Evolutionary conservation across 2,329 filamentous ascomycete species (phyloP).

Genomic region (Colletotrichum sp.): DNA sequence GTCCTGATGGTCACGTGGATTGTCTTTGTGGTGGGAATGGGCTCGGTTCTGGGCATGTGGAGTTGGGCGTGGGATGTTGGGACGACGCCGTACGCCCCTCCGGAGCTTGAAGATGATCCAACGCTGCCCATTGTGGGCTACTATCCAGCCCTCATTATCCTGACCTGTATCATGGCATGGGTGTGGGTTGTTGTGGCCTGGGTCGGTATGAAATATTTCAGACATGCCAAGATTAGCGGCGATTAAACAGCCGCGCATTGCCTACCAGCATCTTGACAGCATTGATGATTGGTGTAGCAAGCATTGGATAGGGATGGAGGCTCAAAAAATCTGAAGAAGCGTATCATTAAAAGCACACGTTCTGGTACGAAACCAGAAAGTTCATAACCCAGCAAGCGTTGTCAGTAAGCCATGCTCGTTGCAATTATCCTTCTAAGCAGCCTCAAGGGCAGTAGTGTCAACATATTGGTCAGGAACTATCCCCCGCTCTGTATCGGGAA

Average conservation of each 20-base stretch:
- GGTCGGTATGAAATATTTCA: conserved; percentile 99
- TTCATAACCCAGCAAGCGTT: not conserved
- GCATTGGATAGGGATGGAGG: not conserved
- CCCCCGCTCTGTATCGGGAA: not conserved
- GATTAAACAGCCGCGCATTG: conserved; percentile 47
- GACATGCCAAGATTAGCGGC: conserved; percentile 87
- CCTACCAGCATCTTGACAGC: not conserved
- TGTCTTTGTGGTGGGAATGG: conserved; percentile 96
- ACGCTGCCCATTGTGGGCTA: conserved; percentile 96
- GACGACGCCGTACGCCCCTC: conserved; percentile 92
- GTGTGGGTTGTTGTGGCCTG: conserved; percentile 97
- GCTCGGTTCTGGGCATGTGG: conserved; percentile 93
- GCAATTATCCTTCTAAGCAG: not conserved
- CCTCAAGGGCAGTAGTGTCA: not conserved
- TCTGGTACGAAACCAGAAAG: not conserved
- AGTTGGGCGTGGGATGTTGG: conserved; percentile 99
- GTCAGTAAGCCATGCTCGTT: not conserved
- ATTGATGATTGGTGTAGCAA: not conserved
- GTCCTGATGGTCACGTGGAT: conserved; percentile 91
- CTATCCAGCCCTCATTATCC: conserved; percentile 91
- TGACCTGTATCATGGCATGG: conserved; percentile 97
- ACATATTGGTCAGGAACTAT: not conserved
- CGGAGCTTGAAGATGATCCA: conserved; percentile 92
- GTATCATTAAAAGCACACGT: not conserved
- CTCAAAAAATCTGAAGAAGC: not conserved